A percentile compares a stretch with the other conserved stretches of the same genome.
These are phyloP conservation scores for Ceratocystis destructans DNA, from an alignment of 2,329 filamentous ascomycete genomes.

Conservation along the genomic window DNA sequence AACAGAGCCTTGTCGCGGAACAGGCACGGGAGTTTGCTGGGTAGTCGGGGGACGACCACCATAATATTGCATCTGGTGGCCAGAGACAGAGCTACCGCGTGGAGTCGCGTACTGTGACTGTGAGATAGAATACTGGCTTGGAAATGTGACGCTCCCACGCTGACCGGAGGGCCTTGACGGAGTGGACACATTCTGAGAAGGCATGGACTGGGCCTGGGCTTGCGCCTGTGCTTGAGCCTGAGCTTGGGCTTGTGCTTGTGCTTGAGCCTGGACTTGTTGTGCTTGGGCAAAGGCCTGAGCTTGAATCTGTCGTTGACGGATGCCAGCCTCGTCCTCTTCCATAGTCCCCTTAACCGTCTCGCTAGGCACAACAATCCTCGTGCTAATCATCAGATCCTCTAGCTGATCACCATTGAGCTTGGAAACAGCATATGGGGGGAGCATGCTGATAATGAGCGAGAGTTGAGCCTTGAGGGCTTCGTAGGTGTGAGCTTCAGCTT, in stretches of 20 bases:
- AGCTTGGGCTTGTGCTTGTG: constrained; percentile 19
- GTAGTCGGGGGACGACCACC: constrained; percentile 12
- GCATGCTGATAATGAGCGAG: constrained; percentile 53
- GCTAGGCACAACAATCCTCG: constrained; percentile 57
- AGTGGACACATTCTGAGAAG: background rate
- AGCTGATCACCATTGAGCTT: constrained; percentile 77
- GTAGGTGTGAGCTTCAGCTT: constrained; percentile 49
- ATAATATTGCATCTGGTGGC: constrained; percentile 15
- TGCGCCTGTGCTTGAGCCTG: constrained; percentile 6
- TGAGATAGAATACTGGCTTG: constrained; percentile 28
- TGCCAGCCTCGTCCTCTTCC: constrained; percentile 63
- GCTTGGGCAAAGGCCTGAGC: constrained; percentile 21
- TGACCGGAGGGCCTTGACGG: constrained; percentile 9
- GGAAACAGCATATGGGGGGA: constrained; percentile 75
- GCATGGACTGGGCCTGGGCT: constrained; percentile 5
- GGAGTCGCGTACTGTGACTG: constrained; percentile 11
- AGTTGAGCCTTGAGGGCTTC: constrained; percentile 63
- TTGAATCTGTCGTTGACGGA: constrained; percentile 37
- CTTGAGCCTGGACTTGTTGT: constrained; percentile 21
- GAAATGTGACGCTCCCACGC: constrained; percentile 29
- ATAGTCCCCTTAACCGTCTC: constrained; percentile 65
- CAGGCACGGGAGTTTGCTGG: constrained; percentile 18
- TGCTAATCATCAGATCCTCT: constrained; percentile 70
- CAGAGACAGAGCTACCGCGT: constrained; percentile 11
- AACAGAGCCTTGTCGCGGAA: constrained; percentile 15